Conservation (phyloP, 2,329 filamentous ascomycete genomes). For the Calcarisporium arbuscula region DNA sequence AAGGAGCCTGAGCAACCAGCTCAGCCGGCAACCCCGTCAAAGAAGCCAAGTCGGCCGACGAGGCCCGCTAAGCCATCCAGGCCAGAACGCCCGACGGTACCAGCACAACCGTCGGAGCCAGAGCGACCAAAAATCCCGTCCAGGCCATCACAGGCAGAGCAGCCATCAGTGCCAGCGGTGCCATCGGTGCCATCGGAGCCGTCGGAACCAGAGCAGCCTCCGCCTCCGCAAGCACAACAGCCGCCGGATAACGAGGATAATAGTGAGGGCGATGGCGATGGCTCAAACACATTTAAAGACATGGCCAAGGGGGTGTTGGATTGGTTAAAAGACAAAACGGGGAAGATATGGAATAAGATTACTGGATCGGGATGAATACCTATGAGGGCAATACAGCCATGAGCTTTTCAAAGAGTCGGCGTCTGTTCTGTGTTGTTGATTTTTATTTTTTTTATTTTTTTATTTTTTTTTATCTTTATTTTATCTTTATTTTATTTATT, state of each 20-base stretch:
- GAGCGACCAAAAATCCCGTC: too few relatives aligned
- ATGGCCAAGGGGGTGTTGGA: slow-evolving; percentile 39
- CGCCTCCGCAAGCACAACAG: neutral
- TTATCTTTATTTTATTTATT: too few relatives aligned
- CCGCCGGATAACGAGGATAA: slow-evolving; percentile 8
- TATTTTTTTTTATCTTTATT: too few relatives aligned
- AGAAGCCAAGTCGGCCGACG: slow-evolving; percentile 9
- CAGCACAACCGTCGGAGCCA: slow-evolving; percentile 8
- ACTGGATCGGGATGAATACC: slow-evolving; percentile 21
- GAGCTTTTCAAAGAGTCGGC: too few relatives aligned
- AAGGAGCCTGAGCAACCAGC: neutral
- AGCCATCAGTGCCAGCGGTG: too few relatives aligned
- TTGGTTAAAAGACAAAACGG: slow-evolving; percentile 44
- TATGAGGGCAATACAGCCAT: too few relatives aligned
- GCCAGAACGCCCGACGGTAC: slow-evolving; percentile 8
- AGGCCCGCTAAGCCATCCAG: slow-evolving; percentile 7
- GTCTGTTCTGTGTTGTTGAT: too few relatives aligned
- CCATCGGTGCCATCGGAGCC: too few relatives aligned
- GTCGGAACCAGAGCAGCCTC: slow-evolving; percentile 13
- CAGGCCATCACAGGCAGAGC: slow-evolving; percentile 12
- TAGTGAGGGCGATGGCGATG: slow-evolving; percentile 12
- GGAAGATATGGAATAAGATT: slow-evolving; percentile 40
- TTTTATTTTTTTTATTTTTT: too few relatives aligned
- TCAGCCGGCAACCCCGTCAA: neutral
- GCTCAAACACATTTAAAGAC: slow-evolving; percentile 19